Evolutionary conservation across 371 early-diverging fungal species (phyloP), one percentile per base, ranked within the genome.

Genomic region (Actinomortierella wolfii): DNA sequence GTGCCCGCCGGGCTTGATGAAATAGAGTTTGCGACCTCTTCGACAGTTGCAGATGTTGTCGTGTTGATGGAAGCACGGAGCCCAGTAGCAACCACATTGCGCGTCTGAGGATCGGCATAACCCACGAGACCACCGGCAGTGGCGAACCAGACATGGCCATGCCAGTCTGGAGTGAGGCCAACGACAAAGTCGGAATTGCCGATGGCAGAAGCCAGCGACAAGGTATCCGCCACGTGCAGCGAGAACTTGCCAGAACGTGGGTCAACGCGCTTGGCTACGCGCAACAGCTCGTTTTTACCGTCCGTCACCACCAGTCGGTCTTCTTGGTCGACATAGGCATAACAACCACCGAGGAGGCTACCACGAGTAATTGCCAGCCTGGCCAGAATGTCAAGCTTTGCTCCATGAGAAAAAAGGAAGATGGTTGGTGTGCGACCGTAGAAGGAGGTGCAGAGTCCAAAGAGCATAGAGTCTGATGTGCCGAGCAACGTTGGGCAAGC

Each of bases 141-240:
- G 17, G 56, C 49, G 34, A 56, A 56, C 56, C 56, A 56, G 24
- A 56, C 56, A 23, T 56, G 39, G 45, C 56, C 56, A 39, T 56
- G 56, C 56, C 56, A 56, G 39, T 56, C 56, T 47, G 56, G 56
- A 23, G 56, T 47, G 23, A 56, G 56, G 29, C 56, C 56, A 7
- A 56, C 56, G 9, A 56, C 56, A 24, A 47, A 56, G 47, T 56
- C 56, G 17, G 47, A 39, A 39, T 46, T 4, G 23, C 47, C 39
- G 46, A 56, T 56, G 14, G 48, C 17, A 11, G 34, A 11, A 17
- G 56, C 47, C 47, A 56, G 47, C 15, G 56, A 47, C 24, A 48
- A 6, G 34, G 56, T 20, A 15, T 47, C 56, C 13, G 47, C 23
- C 24, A 56, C 11, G 39, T 39, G 6, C 34, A 56, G 48, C 47